These are phyloP conservation scores for Circinella minor DNA, from an alignment of 371 early-diverging fungal genomes.

Conservation along the genomic window DNA sequence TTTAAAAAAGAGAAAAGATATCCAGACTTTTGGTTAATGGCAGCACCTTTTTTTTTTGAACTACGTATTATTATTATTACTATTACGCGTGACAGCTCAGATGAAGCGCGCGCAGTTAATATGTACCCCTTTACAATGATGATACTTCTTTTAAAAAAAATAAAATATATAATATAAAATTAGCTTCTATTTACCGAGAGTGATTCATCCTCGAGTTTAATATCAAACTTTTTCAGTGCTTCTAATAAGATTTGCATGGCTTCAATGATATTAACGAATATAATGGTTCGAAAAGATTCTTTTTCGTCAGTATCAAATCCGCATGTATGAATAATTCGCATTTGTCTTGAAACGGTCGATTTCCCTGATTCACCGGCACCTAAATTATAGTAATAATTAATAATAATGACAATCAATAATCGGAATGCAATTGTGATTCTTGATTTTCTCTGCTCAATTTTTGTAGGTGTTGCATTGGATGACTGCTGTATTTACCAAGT, in stretches of 20 bases:
- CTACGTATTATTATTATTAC: neutral
- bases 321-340: slow-evolving; percentile 88
- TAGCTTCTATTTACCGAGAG: neutral
- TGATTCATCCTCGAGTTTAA: slow-evolving; percentile 15
- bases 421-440: no score
- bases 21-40: slow-evolving; percentile 1
- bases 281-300: slow-evolving; percentile 78
- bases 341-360: slow-evolving; percentile 91
- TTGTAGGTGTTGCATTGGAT: no score
- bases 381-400: slow-evolving; percentile 22
- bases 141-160: no score
- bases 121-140: no score
- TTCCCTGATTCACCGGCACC: slow-evolving; percentile 96
- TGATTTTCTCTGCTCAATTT: no score
- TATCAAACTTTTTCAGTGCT: slow-evolving; percentile 70
- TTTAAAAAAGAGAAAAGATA: neutral
- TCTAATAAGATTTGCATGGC: slow-evolving; percentile 84
- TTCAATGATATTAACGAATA: slow-evolving; percentile 81
- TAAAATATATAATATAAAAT: neutral
- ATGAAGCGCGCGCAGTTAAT: no score
- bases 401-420: neutral
- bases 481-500: slow-evolving; percentile 54
- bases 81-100: neutral
- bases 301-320: slow-evolving; percentile 82
- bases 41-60: neutral